Evolutionary conservation across 2,329 filamentous ascomycete species (phyloP).

Genomic region (Chrysosphaeria jannelii): DNA sequence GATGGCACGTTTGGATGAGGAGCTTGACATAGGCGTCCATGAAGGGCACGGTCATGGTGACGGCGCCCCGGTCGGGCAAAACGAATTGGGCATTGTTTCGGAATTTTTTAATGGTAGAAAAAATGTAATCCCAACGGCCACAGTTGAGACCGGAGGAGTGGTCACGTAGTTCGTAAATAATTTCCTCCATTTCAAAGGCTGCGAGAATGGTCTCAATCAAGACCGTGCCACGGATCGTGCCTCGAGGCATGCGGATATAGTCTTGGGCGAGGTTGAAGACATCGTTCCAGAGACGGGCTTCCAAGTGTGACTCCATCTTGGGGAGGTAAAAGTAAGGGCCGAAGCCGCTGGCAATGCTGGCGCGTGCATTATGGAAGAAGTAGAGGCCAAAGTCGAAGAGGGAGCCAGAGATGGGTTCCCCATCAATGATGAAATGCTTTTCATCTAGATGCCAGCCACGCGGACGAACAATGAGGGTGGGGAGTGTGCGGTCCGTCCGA

Average conservation of each 20-base stretch:
- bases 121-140: slow-evolving; percentile 98
- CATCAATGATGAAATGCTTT: slow-evolving; percentile 90
- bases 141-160: slow-evolving; percentile 94
- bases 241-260: slow-evolving; percentile 62
- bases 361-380: slow-evolving; percentile 93
- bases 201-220: slow-evolving; percentile 94
- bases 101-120: slow-evolving; percentile 98
- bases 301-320: slow-evolving; percentile 94
- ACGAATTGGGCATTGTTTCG: slow-evolving; percentile 80
- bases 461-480: slow-evolving; percentile 79
- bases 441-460: slow-evolving; percentile 96
- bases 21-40: slow-evolving; percentile 96
- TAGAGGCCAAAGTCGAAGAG: slow-evolving; percentile 96
- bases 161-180: slow-evolving; percentile 95
- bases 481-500: slow-evolving; percentile 55
- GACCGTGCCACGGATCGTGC: slow-evolving; percentile 82
- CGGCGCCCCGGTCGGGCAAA: slow-evolving; percentile 63
- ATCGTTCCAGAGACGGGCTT: slow-evolving; percentile 94
- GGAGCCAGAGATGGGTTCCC: slow-evolving; percentile 71
- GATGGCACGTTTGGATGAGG: slow-evolving; percentile 93
- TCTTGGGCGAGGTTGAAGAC: slow-evolving; percentile 91
- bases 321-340: slow-evolving; percentile 96
- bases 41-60: slow-evolving; percentile 96
- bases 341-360: slow-evolving; percentile 53
- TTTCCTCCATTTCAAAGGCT: slow-evolving; percentile 99